phyloP scores from a whole-genome alignment of 2,329 filamentous ascomycete species.

The Fusarium algeriense region DNA sequence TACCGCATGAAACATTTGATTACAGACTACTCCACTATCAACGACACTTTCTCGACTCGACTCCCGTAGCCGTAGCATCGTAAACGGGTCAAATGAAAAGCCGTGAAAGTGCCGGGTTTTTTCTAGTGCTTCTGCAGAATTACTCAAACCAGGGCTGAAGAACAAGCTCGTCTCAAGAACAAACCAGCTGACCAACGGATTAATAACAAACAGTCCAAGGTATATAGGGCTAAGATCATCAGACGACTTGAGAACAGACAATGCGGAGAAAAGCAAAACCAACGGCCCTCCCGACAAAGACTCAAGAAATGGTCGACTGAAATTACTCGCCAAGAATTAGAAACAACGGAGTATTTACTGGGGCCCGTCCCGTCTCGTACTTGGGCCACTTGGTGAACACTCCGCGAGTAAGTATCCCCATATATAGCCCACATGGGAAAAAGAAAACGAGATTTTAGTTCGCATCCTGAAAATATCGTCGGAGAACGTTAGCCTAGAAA shows the following conservation, averaged over 20 bases:
- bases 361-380: slow-evolving; percentile 4
- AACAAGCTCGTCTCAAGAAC: not conserved
- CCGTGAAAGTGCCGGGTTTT: slow-evolving; percentile 4
- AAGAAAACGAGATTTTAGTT: not conserved
- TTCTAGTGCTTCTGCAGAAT: not conserved
- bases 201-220: not conserved
- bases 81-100: not conserved
- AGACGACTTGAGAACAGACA: slow-evolving; percentile 9
- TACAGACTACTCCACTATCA: slow-evolving; percentile 10
- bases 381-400: slow-evolving; percentile 1
- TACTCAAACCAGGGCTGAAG: not conserved
- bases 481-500: not conserved
- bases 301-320: slow-evolving; percentile 6
- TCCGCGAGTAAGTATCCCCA: not conserved
- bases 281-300: not conserved
- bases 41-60: slow-evolving; percentile 12
- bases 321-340: slow-evolving; percentile 5
- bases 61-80: not conserved
- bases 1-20: slow-evolving; percentile 24
- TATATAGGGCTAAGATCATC: slow-evolving; percentile 6
- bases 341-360: slow-evolving; percentile 1
- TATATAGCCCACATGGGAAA: slow-evolving; percentile 6
- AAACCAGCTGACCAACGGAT: not conserved
- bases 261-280: slow-evolving; percentile 25
- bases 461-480: slow-evolving; percentile 8